These are phyloP conservation scores for Echeveria elegans DNA, from an alignment of 164 flowering plant genomes.

Conservation along the genomic window DNA sequence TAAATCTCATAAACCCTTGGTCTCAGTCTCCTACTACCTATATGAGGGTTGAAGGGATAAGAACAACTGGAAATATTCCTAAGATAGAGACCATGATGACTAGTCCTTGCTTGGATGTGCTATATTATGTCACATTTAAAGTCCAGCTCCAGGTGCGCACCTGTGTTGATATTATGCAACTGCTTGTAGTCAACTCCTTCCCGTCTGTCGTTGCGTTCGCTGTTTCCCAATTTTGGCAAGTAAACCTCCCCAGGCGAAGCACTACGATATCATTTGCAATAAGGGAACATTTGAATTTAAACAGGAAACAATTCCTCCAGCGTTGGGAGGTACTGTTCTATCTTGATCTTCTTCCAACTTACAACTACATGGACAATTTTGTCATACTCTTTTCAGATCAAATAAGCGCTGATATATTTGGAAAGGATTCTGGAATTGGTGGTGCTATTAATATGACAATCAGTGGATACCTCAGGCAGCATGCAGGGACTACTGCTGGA, in stretches of 20 bases:
- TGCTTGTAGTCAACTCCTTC: slow-evolving; percentile 39
- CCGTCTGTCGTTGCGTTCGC: slow-evolving; percentile 31
- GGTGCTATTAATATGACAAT: no score
- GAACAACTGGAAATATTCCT: slow-evolving; percentile 54
- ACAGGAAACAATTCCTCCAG: slow-evolving; percentile 71
- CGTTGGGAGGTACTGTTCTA: slow-evolving; percentile 94
- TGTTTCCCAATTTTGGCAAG: slow-evolving; percentile 32
- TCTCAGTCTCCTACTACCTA: slow-evolving; percentile 50
- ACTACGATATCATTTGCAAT: slow-evolving; percentile 32
- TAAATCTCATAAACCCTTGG: slow-evolving; percentile 71
- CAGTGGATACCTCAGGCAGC: no score
- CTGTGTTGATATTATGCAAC: slow-evolving; percentile 52
- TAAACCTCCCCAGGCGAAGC: slow-evolving; percentile 45
- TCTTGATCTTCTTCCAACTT: slow-evolving; percentile 33
- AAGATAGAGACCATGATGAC: slow-evolving; percentile 63
- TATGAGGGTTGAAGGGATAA: slow-evolving; percentile 41
- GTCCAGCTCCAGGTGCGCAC: slow-evolving; percentile 65
- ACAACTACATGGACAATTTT: slow-evolving; percentile 50
- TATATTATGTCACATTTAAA: no score
- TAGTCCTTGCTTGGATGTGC: slow-evolving; percentile 85
- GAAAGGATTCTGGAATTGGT: slow-evolving; percentile 49
- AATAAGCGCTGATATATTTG: slow-evolving; percentile 49
- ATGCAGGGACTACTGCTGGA: no score
- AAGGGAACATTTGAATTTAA: slow-evolving; percentile 56
- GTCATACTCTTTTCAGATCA: slow-evolving; percentile 40